Base-by-base conservation (phyloP, 257 asterid species). In the Jacaranda mimosifolia region DNA sequence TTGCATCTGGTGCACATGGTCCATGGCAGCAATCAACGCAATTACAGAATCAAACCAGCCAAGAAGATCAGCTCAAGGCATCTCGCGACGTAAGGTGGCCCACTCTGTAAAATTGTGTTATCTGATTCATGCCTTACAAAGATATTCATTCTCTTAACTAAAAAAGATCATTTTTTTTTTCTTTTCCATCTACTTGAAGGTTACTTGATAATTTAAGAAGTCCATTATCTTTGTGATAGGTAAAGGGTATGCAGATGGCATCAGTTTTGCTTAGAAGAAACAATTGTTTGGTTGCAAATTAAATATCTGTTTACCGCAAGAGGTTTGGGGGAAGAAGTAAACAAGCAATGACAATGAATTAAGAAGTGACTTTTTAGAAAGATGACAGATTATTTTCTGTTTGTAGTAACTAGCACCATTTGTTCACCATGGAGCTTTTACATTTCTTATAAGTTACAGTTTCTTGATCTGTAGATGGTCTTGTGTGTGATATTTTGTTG, bases 11-110 rank as follows among this genome's bases (percentile, higher is more conserved):
- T 76, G 59, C 68, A 59, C 53, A 15, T 7, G 75, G 74, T 19
- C 40, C 82, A 53, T 66, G 68, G 74, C 80, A 67, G 79, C 83
- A 83, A 72, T 42, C 83, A 42, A 42, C 6, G 19, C 83, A 79
- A 58, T 39, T 74, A 6, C 84, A 56, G 57, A 79, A 72, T 77
- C 85, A 83, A 11, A 83, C 91, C 63, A 93, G 81, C 83, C 94
- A 79, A 71, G 99, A 93, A 78, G 97, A 88, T 77, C 90, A 87
- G 86, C 86, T 95, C 78, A 93, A 91, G 88, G 94, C 97, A 86
- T 91, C 98, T 86, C 94, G 98, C 86, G 99, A 95, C 87, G 98
- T 95, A 91, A 90, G 95, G 95, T 91, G 88, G 85, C 92, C 32
- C 86, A 70, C 74, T 83, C 78, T 70, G 73, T 62, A 15, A 62